Evolutionary conservation across 192 early-diverging fungal genomes (phyloP).

Genomic region (Mycoemilia scoparia): DNA sequence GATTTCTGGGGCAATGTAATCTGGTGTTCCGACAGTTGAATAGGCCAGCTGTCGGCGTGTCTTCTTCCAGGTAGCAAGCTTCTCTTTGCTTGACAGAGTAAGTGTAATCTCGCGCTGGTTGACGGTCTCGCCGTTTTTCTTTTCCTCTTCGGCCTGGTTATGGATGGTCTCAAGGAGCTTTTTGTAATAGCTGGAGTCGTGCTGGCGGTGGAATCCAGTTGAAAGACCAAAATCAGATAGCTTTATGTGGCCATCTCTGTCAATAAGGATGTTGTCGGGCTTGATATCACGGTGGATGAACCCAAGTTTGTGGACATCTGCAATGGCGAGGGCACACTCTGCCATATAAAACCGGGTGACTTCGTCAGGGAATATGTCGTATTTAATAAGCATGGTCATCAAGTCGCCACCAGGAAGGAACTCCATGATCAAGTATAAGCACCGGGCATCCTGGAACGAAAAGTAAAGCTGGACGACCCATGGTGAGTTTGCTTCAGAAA

Average conservation of each 20-base stretch:
- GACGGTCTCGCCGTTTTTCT: slow-evolving; percentile 12
- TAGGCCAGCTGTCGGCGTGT: slow-evolving; percentile 91
- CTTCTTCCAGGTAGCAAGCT: slow-evolving; percentile 95
- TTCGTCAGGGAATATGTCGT: slow-evolving; percentile 92
- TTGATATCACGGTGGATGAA: slow-evolving; percentile 90
- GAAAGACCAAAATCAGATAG: slow-evolving; percentile 99
- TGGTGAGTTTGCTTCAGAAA: slow-evolving; percentile 86
- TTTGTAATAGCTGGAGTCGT: slow-evolving; percentile 93
- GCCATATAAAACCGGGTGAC: slow-evolving; percentile 98
- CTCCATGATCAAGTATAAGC: slow-evolving; percentile 98
- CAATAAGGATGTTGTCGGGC: slow-evolving; percentile 83
- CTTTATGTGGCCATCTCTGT: slow-evolving; percentile 97
- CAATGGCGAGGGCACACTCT: slow-evolving; percentile 83
- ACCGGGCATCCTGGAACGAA: slow-evolving; percentile 89
- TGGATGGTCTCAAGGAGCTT: slow-evolving; percentile 50
- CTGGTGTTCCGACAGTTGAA: slow-evolving; percentile 95
- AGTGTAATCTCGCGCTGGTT: slow-evolving; percentile 63
- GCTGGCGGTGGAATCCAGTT: slow-evolving; percentile 97
- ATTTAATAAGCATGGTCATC: slow-evolving; percentile 99
- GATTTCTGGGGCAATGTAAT: slow-evolving; percentile 96
- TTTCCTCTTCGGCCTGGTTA: slow-evolving; percentile 30
- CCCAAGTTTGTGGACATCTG: slow-evolving; percentile 80
- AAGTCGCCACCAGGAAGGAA: slow-evolving; percentile 97
- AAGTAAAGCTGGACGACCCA: slow-evolving; percentile 98
- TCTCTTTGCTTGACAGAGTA: slow-evolving; percentile 82